A percentile compares a stretch with the other conserved stretches of the same genome.
These are phyloP conservation scores for Pezicula carpinea DNA, from an alignment of 2,329 filamentous ascomycete species.

Conservation along the genomic window DNA sequence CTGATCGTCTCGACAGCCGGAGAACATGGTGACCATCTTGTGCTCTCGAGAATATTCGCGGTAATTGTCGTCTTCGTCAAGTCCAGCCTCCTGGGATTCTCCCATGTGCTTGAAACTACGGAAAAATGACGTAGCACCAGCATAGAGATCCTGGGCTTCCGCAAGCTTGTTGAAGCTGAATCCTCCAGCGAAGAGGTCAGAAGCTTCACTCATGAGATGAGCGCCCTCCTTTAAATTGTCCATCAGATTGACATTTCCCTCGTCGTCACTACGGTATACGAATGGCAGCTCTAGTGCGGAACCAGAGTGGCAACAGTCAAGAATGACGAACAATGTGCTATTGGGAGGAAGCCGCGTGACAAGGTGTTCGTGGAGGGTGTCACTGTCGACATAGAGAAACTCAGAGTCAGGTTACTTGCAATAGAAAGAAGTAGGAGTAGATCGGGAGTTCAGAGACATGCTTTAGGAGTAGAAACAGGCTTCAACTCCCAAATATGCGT, in stretches of 20 bases:
- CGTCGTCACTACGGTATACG: constrained; percentile 50
- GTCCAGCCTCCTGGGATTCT: constrained; percentile 37
- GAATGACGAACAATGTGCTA: constrained; percentile 49
- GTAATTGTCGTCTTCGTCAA: constrained; percentile 40
- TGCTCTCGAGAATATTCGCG: constrained; percentile 33
- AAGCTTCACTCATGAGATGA: constrained; percentile 44
- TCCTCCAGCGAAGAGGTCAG: constrained; percentile 43
- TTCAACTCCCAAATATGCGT: too few species aligned
- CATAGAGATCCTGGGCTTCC: constrained; percentile 47
- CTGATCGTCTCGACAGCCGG: constrained; percentile 35
- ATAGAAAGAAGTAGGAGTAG: too few species aligned
- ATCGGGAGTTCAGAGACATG: too few species aligned
- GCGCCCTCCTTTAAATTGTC: constrained; percentile 50
- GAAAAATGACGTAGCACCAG: constrained; percentile 50
- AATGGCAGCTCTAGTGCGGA: constrained; percentile 55
- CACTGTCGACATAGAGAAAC: too few species aligned
- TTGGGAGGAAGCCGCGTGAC: constrained; percentile 45
- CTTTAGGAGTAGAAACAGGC: too few species aligned
- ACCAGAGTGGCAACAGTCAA: constrained; percentile 60
- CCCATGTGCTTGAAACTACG: constrained; percentile 43
- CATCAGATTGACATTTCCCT: constrained; percentile 50
- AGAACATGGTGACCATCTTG: constrained; percentile 38
- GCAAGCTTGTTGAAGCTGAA: constrained; percentile 40
- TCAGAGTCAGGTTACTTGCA: too few species aligned
- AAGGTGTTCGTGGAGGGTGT: constrained; percentile 45